Percentiles rank a stretch among this genome's conserved stretches.
These are phyloP conservation scores for Astraeus odoratus DNA, from an alignment of 768 basidiomycete species.

Conservation along the genomic window DNA sequence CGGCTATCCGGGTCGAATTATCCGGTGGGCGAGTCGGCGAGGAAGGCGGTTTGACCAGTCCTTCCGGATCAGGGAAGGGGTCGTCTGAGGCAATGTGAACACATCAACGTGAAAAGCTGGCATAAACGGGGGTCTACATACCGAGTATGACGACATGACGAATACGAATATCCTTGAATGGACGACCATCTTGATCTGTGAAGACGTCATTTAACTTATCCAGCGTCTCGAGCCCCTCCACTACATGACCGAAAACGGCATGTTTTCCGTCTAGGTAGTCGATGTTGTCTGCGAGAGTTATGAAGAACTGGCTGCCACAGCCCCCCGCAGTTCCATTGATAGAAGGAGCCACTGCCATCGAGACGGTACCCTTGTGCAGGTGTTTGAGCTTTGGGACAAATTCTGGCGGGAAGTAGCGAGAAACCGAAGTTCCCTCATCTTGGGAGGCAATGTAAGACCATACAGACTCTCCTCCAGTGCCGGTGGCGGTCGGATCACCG, in stretches of 20 bases:
- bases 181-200: conserved; percentile 81
- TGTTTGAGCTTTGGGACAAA: conserved; percentile 81
- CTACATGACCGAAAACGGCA: conserved; percentile 92
- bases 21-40: conserved; percentile 82
- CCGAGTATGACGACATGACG: conserved; percentile 94
- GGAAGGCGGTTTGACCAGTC: conserved; percentile 61
- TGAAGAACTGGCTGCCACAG: conserved; percentile 94
- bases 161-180: conserved; percentile 91
- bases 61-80: conserved; percentile 85
- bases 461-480: conserved; percentile 88
- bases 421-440: conserved; percentile 23
- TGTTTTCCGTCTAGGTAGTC: conserved; percentile 95
- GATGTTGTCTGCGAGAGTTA: conserved; percentile 85
- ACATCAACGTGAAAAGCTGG: conserved; percentile 3
- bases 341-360: conserved; percentile 94
- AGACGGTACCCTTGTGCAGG: conserved; percentile 77
- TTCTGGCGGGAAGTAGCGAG: conserved; percentile 89
- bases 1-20: conserved; percentile 82
- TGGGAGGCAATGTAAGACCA: conserved; percentile 67
- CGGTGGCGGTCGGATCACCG: conserved; percentile 95
- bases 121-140: conserved; percentile 28
- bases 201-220: conserved; percentile 91
- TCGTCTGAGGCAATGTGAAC: conserved; percentile 54
- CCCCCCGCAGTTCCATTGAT: conserved; percentile 62
- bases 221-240: conserved; percentile 88